Evolutionary conservation across 31 red algal genomes (phyloP), one percentile per base, ranked within the genome.

Genomic region (Asparagopsis taxiformis): DNA sequence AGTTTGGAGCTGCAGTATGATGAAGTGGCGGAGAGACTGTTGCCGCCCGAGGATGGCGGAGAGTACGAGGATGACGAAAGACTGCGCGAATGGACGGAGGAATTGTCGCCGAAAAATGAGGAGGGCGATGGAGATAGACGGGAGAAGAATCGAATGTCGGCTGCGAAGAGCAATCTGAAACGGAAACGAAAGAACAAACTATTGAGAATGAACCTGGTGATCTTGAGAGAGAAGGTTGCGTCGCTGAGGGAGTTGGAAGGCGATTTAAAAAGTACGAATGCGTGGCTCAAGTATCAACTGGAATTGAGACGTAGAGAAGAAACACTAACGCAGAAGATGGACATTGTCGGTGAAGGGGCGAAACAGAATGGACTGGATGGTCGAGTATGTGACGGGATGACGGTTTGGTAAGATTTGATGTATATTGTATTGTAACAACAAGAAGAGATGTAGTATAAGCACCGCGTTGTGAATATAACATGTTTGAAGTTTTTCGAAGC

Each of bases 121-220:
- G 55, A 7, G 55, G 64, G 64, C 36, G 19, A 48, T 9, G 20
- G 38, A n/a, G n/a, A n/a, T 19, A 21, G 64, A 19, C 19, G 30
- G 30, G 64, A 68, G 64, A 68, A 68, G 64, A 68, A 68, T 48
- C 64, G 64, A 39, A 68, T 68, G 49, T 32, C 64, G 13, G 64
- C 64, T 32, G 38, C 31, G 19, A 43, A 19, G 64, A 44, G 32
- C n/a, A 68, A 68, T 1, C 49, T 68, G 64, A 68, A 68, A 28
- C 19, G 64, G 19, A 68, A 68, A 39, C 23, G 38, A 19, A 17
- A 28, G 22, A 68, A 68, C 37, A 68, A 68, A 39, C 21, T 17
- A n/a, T 39, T 68, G 34, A 21, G 64, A 21, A n/a, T 68, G 34
- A 68, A 48, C 7, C n/a, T 68, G 64, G 38, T 68, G 32, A 11